Conservation (phyloP, 2,329 filamentous ascomycete species). For the Colletotrichum agaves region DNA sequence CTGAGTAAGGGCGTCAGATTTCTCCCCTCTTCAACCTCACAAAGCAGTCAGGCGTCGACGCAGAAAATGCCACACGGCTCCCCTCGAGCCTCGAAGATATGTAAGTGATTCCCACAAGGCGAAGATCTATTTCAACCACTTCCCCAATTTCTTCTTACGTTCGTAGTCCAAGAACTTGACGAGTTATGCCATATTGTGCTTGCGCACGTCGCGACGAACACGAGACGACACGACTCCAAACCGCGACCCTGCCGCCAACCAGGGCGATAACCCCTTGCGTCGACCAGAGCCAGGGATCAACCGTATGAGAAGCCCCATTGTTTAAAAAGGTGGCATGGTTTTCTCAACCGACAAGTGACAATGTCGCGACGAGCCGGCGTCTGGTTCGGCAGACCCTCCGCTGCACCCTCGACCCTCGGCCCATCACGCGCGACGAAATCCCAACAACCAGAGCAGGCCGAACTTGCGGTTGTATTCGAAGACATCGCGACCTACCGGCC, state of each 20-base stretch:
- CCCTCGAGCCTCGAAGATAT: not conserved
- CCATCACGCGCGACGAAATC: not conserved
- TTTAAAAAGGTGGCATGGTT: constrained; percentile 10
- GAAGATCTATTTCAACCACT: too few relatives aligned
- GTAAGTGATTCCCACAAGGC: not conserved
- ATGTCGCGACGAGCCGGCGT: constrained; percentile 26
- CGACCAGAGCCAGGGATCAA: not conserved
- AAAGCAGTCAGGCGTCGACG: not conserved
- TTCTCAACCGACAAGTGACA: not conserved
- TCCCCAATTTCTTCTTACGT: not conserved
- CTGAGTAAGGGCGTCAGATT: not conserved
- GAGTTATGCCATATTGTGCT: not conserved
- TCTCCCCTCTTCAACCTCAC: not conserved
- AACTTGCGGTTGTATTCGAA: constrained; percentile 34
- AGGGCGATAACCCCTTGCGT: too few relatives aligned
- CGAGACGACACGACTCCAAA: constrained; percentile 11
- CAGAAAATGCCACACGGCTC: not conserved
- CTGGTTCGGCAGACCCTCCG: constrained; percentile 24
- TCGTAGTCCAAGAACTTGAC: not conserved
- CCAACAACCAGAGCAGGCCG: not conserved
- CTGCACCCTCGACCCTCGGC: not conserved
- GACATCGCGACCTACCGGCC: constrained; percentile 30
- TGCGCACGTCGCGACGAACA: not conserved
- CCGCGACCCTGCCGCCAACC: not conserved
- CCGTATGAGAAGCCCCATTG: not conserved